Conservation (phyloP, 768 basidiomycete species). For the Jaapia argillacea region DNA sequence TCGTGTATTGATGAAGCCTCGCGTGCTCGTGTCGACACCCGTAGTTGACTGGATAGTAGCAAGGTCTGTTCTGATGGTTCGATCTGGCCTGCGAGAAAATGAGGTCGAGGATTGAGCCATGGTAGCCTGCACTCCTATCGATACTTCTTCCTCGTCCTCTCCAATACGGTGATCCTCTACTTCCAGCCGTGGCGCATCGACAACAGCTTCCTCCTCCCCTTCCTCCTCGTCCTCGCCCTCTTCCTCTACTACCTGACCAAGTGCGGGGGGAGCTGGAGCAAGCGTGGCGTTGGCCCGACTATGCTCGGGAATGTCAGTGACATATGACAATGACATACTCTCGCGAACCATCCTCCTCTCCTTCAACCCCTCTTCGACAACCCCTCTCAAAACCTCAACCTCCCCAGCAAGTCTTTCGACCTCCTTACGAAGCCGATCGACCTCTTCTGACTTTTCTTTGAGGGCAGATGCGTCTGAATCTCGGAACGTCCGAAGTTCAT, state of each 20-base stretch:
- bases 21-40: too few relatives aligned
- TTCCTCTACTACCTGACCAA: conserved; percentile 12
- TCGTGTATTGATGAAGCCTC: conserved; percentile 40
- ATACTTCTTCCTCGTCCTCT: not conserved
- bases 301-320: too few relatives aligned
- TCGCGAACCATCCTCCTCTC: conserved; percentile 56
- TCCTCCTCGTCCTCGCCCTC: conserved; percentile 12
- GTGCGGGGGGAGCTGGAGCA: too few relatives aligned
- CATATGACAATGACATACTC: not conserved
- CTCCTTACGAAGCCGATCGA: conserved; percentile 58
- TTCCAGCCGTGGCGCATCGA: not conserved
- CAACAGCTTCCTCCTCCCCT: not conserved
- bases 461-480: conserved; percentile 52
- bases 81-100: too few relatives aligned
- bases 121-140: not conserved
- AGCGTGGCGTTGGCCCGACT: too few relatives aligned
- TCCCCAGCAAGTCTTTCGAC: conserved; percentile 79
- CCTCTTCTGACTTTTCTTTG: conserved; percentile 52
- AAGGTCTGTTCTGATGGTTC: too few relatives aligned
- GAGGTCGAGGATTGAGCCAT: not conserved
- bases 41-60: too few relatives aligned
- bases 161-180: not conserved
- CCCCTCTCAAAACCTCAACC: conserved; percentile 76
- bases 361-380: conserved; percentile 80
- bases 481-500: conserved; percentile 51